Evolutionary conservation across 371 early-diverging fungal genomes (phyloP), one percentile per base, ranked within the genome.

Genomic region (Apophysomyces elegans): DNA sequence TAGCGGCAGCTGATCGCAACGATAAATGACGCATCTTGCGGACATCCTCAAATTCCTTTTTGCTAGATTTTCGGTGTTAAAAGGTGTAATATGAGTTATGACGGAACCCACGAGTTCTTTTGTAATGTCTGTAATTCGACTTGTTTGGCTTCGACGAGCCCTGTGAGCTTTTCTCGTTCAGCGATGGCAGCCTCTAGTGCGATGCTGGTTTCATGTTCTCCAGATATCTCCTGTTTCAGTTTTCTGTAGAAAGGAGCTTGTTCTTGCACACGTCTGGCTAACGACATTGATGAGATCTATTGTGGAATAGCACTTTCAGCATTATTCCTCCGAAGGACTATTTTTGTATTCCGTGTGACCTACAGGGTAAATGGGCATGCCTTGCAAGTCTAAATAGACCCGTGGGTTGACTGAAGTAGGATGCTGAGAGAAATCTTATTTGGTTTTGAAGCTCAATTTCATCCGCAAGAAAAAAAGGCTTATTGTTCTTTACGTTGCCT

Each of bases 11-110:
- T 21, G 76, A 75, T 54, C 68, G 65, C 41, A 81, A 60, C 13
- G 77, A 72, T 13, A 81, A 65, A 58, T 75, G 77, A 18, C 71
- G 68, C 56, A 75, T 47, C 41, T 74, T 79, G 41, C 77, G 81
- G 32, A 77, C 63, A 37, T 75, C 71, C 13, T 71, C 69, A 59
- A 63, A 81, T 39, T 78, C 81, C 38, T 77, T 76, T 58, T 77
- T 77, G 9, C 81, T 80, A 61, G 39, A 54, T 14, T 4, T 14
- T n/a, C 21, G 12, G 18, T 35, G 44, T 59, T 44, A 41, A 1
- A 41, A 11, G 13, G 41, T 14, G 38, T 61, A 35, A 21, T 37
- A 1, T n/a, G 7, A 36, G n/a, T 36, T 26, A 18, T 32, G 5
- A 58, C 37, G 16, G 21, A 26, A 62, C 70, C 41, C 56, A 63